Evolutionary conservation across 257 asterid genomes (phyloP).

Genomic region (Paraleonurus japonicus): DNA sequence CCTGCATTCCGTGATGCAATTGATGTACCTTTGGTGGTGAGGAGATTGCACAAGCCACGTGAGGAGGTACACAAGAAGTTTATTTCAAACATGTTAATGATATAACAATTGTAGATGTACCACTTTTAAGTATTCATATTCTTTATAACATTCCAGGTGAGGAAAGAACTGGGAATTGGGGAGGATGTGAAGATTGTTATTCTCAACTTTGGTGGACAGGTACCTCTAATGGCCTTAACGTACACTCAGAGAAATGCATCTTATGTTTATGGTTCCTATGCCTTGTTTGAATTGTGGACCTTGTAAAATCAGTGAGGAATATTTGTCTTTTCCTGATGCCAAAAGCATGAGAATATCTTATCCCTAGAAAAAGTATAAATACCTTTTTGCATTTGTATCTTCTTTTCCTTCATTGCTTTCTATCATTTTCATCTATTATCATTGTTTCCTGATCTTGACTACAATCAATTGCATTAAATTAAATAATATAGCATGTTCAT

Average conservation of each 20-base stretch:
- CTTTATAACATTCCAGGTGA: slow-evolving; percentile 51
- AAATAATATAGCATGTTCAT: background rate
- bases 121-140: slow-evolving; percentile 13
- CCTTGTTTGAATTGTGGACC: background rate
- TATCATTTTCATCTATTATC: background rate
- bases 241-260: background rate
- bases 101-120: background rate
- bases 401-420: background rate
- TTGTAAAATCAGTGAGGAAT: background rate
- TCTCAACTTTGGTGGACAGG: slow-evolving; percentile 99
- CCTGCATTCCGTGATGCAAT: slow-evolving; percentile 97
- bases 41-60: slow-evolving; percentile 86
- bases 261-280: background rate
- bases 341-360: slow-evolving; percentile 6
- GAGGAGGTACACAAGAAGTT: slow-evolving; percentile 53
- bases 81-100: background rate
- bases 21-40: slow-evolving; percentile 95
- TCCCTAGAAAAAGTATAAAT: background rate
- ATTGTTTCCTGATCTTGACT: background rate
- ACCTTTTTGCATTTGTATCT: background rate
- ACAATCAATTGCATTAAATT: slow-evolving; percentile 6
- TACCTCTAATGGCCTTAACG: slow-evolving; percentile 16
- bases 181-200: slow-evolving; percentile 82
- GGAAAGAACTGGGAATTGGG: slow-evolving; percentile 77
- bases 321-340: background rate